Conservation (phyloP, 2,329 filamentous ascomycete genomes). For the Penicillium sp. region DNA sequence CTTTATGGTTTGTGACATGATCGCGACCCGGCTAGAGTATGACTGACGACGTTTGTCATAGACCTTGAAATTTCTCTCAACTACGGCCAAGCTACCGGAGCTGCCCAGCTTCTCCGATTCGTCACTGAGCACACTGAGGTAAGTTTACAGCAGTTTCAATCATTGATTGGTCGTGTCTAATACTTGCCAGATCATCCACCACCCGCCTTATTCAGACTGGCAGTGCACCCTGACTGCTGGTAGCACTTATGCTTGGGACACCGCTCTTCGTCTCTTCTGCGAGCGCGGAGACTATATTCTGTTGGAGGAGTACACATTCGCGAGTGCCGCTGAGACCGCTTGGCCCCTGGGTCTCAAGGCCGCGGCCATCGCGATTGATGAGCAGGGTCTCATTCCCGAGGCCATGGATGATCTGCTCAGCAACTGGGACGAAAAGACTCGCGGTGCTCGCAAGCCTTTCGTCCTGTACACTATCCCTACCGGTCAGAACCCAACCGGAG, state of each 20-base stretch:
- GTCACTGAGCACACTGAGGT: slow-evolving; percentile 91
- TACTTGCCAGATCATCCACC: slow-evolving; percentile 63
- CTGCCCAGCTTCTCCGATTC: slow-evolving; percentile 83
- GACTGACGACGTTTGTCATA: slow-evolving; percentile 16
- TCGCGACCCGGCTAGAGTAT: neutral
- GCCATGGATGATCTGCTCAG: slow-evolving; percentile 62
- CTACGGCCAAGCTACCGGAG: slow-evolving; percentile 83
- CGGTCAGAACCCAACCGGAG: slow-evolving; percentile 87
- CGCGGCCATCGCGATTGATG: slow-evolving; percentile 63
- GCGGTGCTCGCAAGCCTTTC: slow-evolving; percentile 62
- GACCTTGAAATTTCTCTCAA: slow-evolving; percentile 90
- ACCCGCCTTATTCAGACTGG: slow-evolving; percentile 90
- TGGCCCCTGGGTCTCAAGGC: slow-evolving; percentile 61
- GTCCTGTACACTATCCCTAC: slow-evolving; percentile 72
- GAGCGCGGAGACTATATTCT: slow-evolving; percentile 73
- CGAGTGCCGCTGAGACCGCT: slow-evolving; percentile 68
- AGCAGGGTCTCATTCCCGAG: slow-evolving; percentile 61
- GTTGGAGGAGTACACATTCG: slow-evolving; percentile 90
- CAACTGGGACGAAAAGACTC: slow-evolving; percentile 60
- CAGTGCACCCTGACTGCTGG: slow-evolving; percentile 77
- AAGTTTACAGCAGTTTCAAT: neutral
- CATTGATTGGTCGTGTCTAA: neutral
- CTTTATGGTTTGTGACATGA: slow-evolving; percentile 42
- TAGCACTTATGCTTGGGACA: slow-evolving; percentile 81
- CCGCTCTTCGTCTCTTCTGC: slow-evolving; percentile 78